These are phyloP conservation scores for Hirsutella minnesotensis DNA, from an alignment of 2,329 filamentous ascomycete genomes.

Conservation along the genomic window DNA sequence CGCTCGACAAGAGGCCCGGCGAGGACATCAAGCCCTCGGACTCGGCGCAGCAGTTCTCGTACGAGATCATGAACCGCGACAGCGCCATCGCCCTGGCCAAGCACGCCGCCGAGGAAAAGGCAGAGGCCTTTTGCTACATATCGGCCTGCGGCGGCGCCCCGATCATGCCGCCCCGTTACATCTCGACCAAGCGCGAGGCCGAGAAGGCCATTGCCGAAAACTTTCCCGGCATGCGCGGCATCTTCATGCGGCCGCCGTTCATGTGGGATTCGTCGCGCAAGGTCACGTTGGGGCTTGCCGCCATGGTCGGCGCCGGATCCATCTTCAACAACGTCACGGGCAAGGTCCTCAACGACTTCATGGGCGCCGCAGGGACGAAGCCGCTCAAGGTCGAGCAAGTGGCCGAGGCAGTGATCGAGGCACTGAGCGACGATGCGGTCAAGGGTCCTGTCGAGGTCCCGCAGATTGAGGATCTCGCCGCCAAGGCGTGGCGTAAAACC, in stretches of 20 bases:
- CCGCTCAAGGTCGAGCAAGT: conserved; percentile 80
- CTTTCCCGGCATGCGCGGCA: conserved; percentile 62
- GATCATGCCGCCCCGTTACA: conserved; percentile 73
- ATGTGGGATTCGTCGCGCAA: conserved; percentile 76
- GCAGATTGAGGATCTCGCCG: conserved; percentile 71
- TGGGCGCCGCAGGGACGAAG: conserved; percentile 76
- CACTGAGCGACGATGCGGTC: conserved; percentile 59
- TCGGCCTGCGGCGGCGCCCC: conserved; percentile 81
- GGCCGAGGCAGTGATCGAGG: conserved; percentile 82
- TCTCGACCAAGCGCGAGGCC: conserved; percentile 83
- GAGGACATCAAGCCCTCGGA: conserved; percentile 54
- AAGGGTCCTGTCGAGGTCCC: conserved; percentile 67
- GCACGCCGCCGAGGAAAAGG: conserved; percentile 54
- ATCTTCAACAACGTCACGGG: conserved; percentile 69
- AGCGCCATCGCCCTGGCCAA: conserved; percentile 72
- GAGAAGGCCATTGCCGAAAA: conserved; percentile 62
- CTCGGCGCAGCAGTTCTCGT: conserved; percentile 69
- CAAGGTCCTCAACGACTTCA: conserved; percentile 60
- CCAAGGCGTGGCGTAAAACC: conserved; percentile 73
- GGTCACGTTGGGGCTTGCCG: conserved; percentile 77
- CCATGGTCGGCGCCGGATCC: conserved; percentile 60
- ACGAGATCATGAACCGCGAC: conserved; percentile 96
- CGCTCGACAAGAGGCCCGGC: conserved; percentile 48
- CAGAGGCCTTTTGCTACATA: conserved; percentile 70
- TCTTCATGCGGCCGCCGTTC: conserved; percentile 80